These are phyloP conservation scores for Diaporthe australafricana DNA, from an alignment of 2,329 filamentous ascomycete genomes.

Conservation along the genomic window DNA sequence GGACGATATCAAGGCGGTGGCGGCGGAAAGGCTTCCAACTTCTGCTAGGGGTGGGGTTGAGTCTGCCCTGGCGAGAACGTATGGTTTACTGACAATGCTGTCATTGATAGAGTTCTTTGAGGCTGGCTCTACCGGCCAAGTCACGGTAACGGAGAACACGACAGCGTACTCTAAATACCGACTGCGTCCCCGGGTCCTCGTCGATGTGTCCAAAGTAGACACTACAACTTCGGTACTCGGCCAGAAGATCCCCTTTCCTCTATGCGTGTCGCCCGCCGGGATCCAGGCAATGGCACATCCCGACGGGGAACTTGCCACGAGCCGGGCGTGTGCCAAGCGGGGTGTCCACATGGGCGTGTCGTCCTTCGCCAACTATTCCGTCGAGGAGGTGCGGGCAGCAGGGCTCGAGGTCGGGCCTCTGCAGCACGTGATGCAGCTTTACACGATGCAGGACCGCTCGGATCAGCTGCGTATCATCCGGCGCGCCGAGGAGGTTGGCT, in stretches of 20 bases:
- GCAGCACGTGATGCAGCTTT: conserved; percentile 63
- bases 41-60: not conserved
- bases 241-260: conserved; percentile 57
- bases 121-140: conserved; percentile 65
- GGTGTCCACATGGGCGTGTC: conserved; percentile 61
- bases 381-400: conserved; percentile 56
- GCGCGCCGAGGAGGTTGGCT: conserved; percentile 57
- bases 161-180: conserved; percentile 63
- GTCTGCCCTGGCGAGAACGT: not conserved
- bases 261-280: conserved; percentile 65
- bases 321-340: conserved; percentile 55
- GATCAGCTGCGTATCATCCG: conserved; percentile 55
- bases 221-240: conserved; percentile 58
- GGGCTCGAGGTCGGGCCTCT: conserved; percentile 42
- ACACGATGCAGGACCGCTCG: conserved; percentile 64
- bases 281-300: conserved; percentile 64
- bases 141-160: conserved; percentile 62
- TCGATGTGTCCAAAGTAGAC: conserved; percentile 51
- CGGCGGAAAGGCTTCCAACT: not conserved
- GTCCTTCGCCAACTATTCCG: conserved; percentile 55
- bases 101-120: conserved; percentile 62
- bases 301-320: conserved; percentile 63
- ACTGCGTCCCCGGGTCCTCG: conserved; percentile 57
- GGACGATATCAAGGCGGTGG: not conserved
- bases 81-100: not conserved